phyloP scores from a whole-genome alignment of 2,329 filamentous ascomycete species.

The Zymoseptoria crescenta region DNA sequence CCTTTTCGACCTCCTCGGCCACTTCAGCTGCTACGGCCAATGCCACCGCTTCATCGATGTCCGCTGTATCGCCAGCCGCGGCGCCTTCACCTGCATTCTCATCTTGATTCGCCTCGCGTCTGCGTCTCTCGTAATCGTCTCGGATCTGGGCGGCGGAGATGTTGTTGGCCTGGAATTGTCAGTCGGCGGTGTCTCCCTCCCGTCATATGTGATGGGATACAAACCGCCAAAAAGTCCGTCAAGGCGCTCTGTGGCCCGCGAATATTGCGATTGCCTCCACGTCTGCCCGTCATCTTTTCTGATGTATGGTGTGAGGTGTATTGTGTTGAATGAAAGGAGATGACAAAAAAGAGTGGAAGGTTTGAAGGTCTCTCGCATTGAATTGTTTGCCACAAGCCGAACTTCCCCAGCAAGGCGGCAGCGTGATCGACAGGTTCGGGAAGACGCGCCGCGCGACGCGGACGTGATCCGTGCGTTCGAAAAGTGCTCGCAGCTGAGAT shows the following conservation, averaged over 20 bases:
- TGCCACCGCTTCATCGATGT: conserved; percentile 25
- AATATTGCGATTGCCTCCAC: conserved; percentile 39
- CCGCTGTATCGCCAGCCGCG: conserved; percentile 22
- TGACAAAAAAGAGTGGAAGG: not conserved
- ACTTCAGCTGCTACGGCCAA: conserved; percentile 36
- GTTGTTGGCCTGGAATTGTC: conserved; percentile 53
- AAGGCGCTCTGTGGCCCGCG: conserved; percentile 57
- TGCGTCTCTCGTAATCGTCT: conserved; percentile 49
- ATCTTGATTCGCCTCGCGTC: conserved; percentile 41
- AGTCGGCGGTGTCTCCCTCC: not conserved
- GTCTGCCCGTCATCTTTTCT: conserved; percentile 28
- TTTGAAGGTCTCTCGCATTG: not conserved
- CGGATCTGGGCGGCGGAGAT: conserved; percentile 61
- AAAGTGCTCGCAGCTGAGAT: not conserved
- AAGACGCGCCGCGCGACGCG: not conserved
- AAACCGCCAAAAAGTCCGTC: conserved; percentile 59
- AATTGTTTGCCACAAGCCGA: not conserved
- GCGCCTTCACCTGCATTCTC: conserved; percentile 28
- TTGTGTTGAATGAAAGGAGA: not conserved
- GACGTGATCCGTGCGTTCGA: not conserved
- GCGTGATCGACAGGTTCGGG: not conserved
- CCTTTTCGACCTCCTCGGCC: conserved; percentile 26
- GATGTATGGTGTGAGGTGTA: not conserved
- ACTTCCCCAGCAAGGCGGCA: not conserved
- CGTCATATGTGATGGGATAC: conserved; percentile 19